A percentile compares a stretch with the other conserved stretches of the same genome.
phyloP scores from a whole-genome alignment of 2,329 filamentous ascomycete species.

The Alternaria brassicae region DNA sequence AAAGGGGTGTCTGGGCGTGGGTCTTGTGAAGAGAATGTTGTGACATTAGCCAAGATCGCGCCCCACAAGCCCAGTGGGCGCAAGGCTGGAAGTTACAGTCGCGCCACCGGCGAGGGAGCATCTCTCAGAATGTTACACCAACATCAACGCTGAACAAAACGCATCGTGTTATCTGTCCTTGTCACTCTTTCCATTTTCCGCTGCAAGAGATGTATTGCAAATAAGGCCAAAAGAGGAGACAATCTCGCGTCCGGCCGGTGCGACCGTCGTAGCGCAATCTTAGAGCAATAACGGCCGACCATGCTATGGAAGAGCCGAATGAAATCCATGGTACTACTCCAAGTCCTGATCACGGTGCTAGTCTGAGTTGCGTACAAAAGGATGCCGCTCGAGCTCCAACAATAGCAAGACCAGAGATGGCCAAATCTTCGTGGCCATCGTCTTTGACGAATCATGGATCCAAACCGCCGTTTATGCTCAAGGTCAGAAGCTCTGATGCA shows the following conservation, averaged over 20 bases:
- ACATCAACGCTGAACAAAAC: neutral
- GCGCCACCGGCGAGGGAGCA: neutral
- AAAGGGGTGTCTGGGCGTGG: neutral
- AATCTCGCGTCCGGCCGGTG: neutral
- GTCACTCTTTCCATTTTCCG: neutral
- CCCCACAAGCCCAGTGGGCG: neutral
- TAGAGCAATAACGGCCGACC: neutral
- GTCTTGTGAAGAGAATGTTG: neutral
- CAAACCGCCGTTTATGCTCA: conserved; percentile 42
- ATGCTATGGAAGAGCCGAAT: neutral
- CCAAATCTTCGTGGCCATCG: conserved; percentile 35
- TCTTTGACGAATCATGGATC: conserved; percentile 40
- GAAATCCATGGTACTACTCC: neutral
- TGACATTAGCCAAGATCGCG: neutral
- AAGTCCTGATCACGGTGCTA: neutral
- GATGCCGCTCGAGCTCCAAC: neutral
- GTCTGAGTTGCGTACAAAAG: neutral
- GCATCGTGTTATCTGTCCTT: neutral
- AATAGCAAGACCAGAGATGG: conserved; percentile 2
- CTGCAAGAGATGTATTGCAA: neutral
- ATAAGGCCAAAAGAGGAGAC: neutral
- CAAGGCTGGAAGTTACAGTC: neutral
- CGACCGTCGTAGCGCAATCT: neutral
- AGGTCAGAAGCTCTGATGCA: conserved; percentile 41
- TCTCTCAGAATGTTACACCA: neutral